Base-by-base conservation (phyloP, 768 basidiomycete species). In the Hysterangium stoloniferum region DNA sequence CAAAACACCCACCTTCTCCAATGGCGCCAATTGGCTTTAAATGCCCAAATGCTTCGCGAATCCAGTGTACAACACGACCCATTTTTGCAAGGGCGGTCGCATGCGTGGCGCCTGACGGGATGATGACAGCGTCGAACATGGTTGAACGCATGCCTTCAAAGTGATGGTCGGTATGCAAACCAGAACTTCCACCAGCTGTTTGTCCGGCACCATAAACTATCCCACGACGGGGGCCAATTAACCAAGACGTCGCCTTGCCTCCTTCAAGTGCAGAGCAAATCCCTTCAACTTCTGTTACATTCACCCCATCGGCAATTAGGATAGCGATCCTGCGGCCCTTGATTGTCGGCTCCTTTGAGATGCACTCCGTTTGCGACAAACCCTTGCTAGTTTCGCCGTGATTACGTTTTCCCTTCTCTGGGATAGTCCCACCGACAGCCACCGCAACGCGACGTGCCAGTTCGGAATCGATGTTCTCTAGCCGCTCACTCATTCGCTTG, bases 21-120 rank as follows among this genome's bases (percentile, higher is more conserved):
- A 84, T 70, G 1, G 81, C 88, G 2, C 79, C 86, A 52, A 95
- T 86, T 15, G 84, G 63, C 68, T 93, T 93, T 66, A 80, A 83
- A 64, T 93, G 91, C 19, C 84, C 84, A 66, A 86, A 93, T 2
- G 87, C 82, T 65, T 93, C 90, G 38, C 86, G 76, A 3, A 86
- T 76, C 73, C 84, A 90, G 61, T 94, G 87, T n/a, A 89, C 67
- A 6, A 74, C 74, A 17, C 90, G 76, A 4, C 90, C 92, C 43
- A 75, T 77, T 56, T 71, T 71, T 6, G 68, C 60, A 31, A 91
- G 71, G 27, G 71, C 61, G 60, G 78, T 74, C n/a, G 70, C 73
- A 61, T 82, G 80, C 29, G 71, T 68, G 7, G 68, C 67, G 2
- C 90, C 89, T 17, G 83, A 82, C 9, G 88, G 80, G 58, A 94